Evolutionary conservation across 2,329 filamentous ascomycete species (phyloP), one percentile per base, ranked within the genome.

Genomic region (Aspergillus transmontanensis): DNA sequence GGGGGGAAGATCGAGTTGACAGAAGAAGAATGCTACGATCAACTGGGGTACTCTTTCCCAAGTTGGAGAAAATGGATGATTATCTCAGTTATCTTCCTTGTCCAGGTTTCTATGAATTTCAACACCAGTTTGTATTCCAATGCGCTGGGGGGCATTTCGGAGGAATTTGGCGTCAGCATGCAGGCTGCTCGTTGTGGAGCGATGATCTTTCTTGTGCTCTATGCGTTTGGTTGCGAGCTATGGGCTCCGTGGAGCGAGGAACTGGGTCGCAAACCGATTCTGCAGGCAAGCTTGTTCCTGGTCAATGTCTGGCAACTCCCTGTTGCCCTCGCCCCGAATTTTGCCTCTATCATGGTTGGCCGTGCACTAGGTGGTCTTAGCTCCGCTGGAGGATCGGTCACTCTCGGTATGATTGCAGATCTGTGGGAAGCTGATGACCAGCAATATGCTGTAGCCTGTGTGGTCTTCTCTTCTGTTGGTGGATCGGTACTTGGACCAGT

Each of bases 231-330:
- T 41, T 95, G 92, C 75, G 92, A 95, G 76, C 84, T 94, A 0
- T 95, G 92, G 92, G 92, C 92, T 0, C 92, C 92, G 0, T 95
- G 92, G 90, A 91, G 87, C 53, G 92, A 96, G 75, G 92, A 95
- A 72, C 82, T 94, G 57, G 92, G 92, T 23, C 87, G 92, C 57
- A 90, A 88, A 81, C 89, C 89, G 1, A 85, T 95, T 60, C 82
- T 94, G 26, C 92, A 94, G 81, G 78, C 85, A 28, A 91, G 88
- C 43, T 79, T 95, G 59, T 85, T 90, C 66, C 80, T 95, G 12
- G 90, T 94, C 76, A 95, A 95, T 70, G 77, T 94, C 60, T 95
- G 86, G 83, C 89, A 92, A 67, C 76, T 93, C 0, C 89, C 89
- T 5, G 89, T 92, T 34, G 90, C 86, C 0, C 78, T 93, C 46